Base-by-base conservation (phyloP, 257 asterid species). In the Ligustrum vulgare region DNA sequence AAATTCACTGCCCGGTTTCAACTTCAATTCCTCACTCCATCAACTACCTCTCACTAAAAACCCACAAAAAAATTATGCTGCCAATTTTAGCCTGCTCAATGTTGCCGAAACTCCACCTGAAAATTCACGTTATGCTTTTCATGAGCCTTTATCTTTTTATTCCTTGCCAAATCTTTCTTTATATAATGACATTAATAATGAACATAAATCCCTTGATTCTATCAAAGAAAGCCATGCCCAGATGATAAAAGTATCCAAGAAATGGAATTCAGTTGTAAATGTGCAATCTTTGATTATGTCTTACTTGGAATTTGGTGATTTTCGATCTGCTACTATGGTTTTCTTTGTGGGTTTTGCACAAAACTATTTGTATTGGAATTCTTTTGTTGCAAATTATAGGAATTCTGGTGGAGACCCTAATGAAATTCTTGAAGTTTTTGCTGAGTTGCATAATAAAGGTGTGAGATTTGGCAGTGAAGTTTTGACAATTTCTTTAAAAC, bases 141-240 rank as follows among this genome's bases (percentile, higher is more conserved):
- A 43, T 76, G 72, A 74, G 47, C 73, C 85, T 79, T 54, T 80
- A 45, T 62, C 73, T 60, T 31, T 51, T 37, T 36, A 71, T 35
- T 68, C 67, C 62, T 78, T 47, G 41, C 49, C 82, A 13, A 74
- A 22, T 33, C 49, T 47, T 58, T 82, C 79, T 60, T 65, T 78
- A 1, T n/a, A 49, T 34, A 64, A 67, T 32, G 80, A 70, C 77
- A 72, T 78, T 0, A 73, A 43, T 0, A 73, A 43, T 2, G 77
- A 83, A 71, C 74, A 75, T 12, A 74, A 77, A 33, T 81, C 88
- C 2, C 80, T 73, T 58, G 74, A 8, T 25, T 84, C 79, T 70
- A 79, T 82, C 10, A 87, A 82, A 80, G 82, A 83, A 77, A 84
- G 79, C 62, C 95, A 89, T 84, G 89, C 93, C 86, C 90, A 86